Percentiles rank a stretch among this genome's conserved stretches.
Evolutionary conservation across 768 basidiomycete genomes (phyloP).

Genomic region (Mycena capillaripes): DNA sequence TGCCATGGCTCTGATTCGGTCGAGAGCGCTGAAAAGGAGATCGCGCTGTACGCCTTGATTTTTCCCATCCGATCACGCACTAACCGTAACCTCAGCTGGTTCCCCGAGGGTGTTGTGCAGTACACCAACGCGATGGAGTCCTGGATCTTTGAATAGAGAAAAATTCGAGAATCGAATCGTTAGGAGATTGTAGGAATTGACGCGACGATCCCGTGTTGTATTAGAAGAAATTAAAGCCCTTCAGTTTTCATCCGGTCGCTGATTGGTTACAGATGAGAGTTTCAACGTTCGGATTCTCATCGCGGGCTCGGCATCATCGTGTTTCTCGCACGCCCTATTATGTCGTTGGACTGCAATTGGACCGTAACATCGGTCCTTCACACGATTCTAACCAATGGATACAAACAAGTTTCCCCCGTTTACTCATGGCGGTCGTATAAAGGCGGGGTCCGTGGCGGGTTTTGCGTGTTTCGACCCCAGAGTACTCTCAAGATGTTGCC

Average conservation of each 20-base stretch:
- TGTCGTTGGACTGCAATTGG: constrained; percentile 30
- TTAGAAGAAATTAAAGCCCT: constrained; percentile 34
- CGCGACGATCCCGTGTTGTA: constrained; percentile 26
- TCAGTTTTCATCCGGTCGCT: not conserved
- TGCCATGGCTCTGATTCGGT: constrained; percentile 93
- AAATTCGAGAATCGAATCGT: no score
- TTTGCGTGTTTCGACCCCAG: constrained; percentile 8
- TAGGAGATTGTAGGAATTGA: not conserved
- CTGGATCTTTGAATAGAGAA: constrained; percentile 85
- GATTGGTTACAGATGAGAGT: not conserved
- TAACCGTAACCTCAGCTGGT: constrained; percentile 72
- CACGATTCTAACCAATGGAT: constrained; percentile 26
- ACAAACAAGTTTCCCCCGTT: constrained; percentile 8
- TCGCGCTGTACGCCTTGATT: constrained; percentile 76
- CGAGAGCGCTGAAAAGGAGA: constrained; percentile 95
- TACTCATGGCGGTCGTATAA: constrained; percentile 31
- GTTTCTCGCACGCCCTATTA: constrained; percentile 16
- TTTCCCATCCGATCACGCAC: constrained; percentile 14
- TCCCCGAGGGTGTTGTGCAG: constrained; percentile 87
- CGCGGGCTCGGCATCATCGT: constrained; percentile 5
- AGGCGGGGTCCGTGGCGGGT: not conserved
- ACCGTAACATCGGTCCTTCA: constrained; percentile 7
- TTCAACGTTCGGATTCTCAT: not conserved
- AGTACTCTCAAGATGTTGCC: constrained; percentile 15
- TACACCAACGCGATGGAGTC: constrained; percentile 73